These are phyloP conservation scores for Aspergillus clavatus DNA, from an alignment of 2,329 filamentous ascomycete species.

Conservation along the genomic window DNA sequence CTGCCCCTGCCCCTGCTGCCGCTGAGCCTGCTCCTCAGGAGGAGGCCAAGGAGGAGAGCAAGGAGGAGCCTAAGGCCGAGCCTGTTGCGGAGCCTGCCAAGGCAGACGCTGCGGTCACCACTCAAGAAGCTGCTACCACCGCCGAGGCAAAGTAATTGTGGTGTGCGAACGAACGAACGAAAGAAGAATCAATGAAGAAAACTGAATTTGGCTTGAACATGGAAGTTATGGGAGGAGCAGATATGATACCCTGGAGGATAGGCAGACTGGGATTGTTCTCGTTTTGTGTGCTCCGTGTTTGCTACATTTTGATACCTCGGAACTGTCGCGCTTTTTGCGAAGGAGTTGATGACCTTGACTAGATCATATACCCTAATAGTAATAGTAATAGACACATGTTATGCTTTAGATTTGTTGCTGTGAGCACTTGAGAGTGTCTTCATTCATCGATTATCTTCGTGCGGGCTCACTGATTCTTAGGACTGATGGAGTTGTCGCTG, in stretches of 20 bases:
- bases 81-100: constrained; percentile 13
- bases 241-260: constrained; percentile 18
- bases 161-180: too few relatives aligned
- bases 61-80: constrained; percentile 13
- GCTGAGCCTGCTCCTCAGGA: constrained; percentile 9
- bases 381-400: background rate
- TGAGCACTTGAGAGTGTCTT: too few relatives aligned
- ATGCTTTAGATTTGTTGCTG: too few relatives aligned
- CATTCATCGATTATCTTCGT: too few relatives aligned
- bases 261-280: constrained; percentile 11
- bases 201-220: constrained; percentile 1
- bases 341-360: constrained; percentile 1
- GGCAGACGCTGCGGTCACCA: constrained; percentile 19
- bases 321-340: constrained; percentile 5
- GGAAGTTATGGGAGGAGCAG: constrained; percentile 10
- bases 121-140: constrained; percentile 8
- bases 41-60: constrained; percentile 13
- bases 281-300: constrained; percentile 13
- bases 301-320: constrained; percentile 15
- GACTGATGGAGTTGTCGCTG: too few relatives aligned
- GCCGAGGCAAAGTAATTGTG: constrained; percentile 13
- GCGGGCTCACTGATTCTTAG: too few relatives aligned
- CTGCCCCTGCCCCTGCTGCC: constrained; percentile 1
- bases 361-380: constrained; percentile 3
- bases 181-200: background rate